Conservation (phyloP, 2,329 filamentous ascomycete species). For the Xylaria arbuscula region DNA sequence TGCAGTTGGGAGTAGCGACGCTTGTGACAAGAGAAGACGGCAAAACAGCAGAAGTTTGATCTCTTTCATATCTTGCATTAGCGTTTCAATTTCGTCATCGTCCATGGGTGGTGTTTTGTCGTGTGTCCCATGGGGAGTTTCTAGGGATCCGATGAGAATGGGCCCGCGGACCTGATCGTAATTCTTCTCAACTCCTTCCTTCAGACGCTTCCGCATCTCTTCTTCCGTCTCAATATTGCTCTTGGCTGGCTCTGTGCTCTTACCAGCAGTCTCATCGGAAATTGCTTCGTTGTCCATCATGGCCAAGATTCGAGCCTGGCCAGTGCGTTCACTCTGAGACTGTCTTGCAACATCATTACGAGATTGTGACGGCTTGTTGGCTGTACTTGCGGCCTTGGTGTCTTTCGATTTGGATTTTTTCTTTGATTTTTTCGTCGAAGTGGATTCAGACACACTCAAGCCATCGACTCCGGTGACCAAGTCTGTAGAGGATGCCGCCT, state of each 20-base stretch:
- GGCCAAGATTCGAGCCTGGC: conserved; percentile 39
- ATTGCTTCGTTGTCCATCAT: conserved; percentile 33
- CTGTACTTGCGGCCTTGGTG: conserved; percentile 23
- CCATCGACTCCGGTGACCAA: conserved; percentile 19
- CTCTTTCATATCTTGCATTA: conserved; percentile 59
- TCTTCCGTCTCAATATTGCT: conserved; percentile 57
- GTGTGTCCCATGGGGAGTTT: conserved; percentile 47
- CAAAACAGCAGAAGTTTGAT: conserved; percentile 63
- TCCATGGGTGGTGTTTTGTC: conserved; percentile 54
- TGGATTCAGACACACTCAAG: conserved; percentile 34
- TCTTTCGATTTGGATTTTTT: conserved; percentile 46
- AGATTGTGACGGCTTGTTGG: conserved; percentile 18
- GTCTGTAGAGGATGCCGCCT: conserved; percentile 6
- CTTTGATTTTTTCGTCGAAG: conserved; percentile 51
- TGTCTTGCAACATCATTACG: background rate
- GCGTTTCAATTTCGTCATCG: conserved; percentile 56
- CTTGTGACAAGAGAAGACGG: conserved; percentile 58
- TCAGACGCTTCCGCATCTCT: conserved; percentile 55
- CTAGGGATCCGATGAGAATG: conserved; percentile 50
- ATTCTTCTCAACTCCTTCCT: conserved; percentile 53
- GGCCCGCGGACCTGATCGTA: conserved; percentile 49
- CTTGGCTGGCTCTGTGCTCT: conserved; percentile 48
- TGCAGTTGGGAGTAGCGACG: conserved; percentile 58
- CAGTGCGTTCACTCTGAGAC: conserved; percentile 18
- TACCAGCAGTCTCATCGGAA: background rate